phyloP scores from a whole-genome alignment of 73 alveolate genomes.

The Tetrahymena borealis region DNA sequence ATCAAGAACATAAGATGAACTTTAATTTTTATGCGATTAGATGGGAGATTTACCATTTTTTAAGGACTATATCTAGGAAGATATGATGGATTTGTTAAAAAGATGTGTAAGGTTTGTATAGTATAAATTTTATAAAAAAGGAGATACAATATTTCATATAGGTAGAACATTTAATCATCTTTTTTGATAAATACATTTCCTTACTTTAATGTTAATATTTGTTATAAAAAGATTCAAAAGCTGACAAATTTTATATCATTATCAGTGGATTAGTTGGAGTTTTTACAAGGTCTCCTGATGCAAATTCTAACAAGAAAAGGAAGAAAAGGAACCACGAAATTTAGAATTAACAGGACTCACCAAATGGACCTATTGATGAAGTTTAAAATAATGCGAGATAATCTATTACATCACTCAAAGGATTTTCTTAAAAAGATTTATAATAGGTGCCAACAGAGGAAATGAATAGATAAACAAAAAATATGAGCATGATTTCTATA shows the following conservation, averaged over 20 bases:
- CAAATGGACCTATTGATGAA: not conserved
- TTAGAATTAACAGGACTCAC: not conserved
- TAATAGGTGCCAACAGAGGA: no score
- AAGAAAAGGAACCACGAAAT: not conserved
- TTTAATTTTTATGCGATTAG: not conserved
- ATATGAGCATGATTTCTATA: no score
- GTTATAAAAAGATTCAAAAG: not conserved
- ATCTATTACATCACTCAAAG: no score
- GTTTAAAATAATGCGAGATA: not conserved
- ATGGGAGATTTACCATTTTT: not conserved
- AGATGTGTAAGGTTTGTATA: not conserved
- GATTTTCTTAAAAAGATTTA: no score
- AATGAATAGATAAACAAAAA: no score
- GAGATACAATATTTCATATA: not conserved
- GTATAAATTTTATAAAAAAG: not conserved
- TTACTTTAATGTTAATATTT: not conserved
- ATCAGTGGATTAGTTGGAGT: not conserved
- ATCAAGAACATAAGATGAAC: not conserved
- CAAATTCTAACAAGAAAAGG: not conserved
- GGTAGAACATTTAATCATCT: no score
- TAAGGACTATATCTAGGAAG: not conserved
- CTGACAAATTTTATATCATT: not conserved
- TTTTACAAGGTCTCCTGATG: not conserved
- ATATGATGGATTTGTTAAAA: not conserved
- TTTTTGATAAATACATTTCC: not conserved